These are phyloP conservation scores for Achaetomiella virescens DNA, from an alignment of 495 filamentous ascomycete species.

Conservation along the genomic window DNA sequence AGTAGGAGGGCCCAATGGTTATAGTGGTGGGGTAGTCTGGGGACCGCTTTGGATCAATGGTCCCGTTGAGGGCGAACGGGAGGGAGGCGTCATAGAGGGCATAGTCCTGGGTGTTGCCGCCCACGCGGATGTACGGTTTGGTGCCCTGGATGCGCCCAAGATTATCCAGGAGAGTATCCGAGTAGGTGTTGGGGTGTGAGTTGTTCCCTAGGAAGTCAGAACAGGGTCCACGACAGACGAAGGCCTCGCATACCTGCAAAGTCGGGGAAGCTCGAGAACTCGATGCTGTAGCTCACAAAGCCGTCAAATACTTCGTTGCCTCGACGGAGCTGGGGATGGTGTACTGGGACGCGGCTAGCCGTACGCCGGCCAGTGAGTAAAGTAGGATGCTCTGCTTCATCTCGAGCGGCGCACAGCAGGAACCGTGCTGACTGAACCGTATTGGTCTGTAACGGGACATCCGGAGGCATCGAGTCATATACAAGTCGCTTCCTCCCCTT, in stretches of 20 bases:
- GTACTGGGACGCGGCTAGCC: slow-evolving; percentile 10
- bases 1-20: slow-evolving; percentile 56
- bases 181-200: slow-evolving; percentile 50
- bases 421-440: not conserved
- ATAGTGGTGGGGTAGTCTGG: slow-evolving; percentile 57
- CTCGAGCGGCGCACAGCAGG: not conserved
- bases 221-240: not conserved
- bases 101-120: slow-evolving; percentile 59
- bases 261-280: slow-evolving; percentile 57
- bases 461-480: not conserved
- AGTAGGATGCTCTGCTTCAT: slow-evolving; percentile 4
- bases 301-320: slow-evolving; percentile 40
- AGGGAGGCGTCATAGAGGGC: slow-evolving; percentile 54
- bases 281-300: slow-evolving; percentile 56
- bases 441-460: not conserved
- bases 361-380: not conserved
- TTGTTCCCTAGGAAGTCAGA: slow-evolving; percentile 34
- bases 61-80: slow-evolving; percentile 49
- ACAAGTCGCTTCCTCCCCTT: not conserved
- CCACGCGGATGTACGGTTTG: slow-evolving; percentile 54
- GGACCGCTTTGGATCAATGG: slow-evolving; percentile 42
- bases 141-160: slow-evolving; percentile 41
- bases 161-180: slow-evolving; percentile 51
- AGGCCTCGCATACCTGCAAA: slow-evolving; percentile 48
- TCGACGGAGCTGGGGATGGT: slow-evolving; percentile 6